Evolutionary conservation across 441 rosid genomes (phyloP), one percentile per base, ranked within the genome.

Genomic region (Euphorbia schlechtendalii): DNA sequence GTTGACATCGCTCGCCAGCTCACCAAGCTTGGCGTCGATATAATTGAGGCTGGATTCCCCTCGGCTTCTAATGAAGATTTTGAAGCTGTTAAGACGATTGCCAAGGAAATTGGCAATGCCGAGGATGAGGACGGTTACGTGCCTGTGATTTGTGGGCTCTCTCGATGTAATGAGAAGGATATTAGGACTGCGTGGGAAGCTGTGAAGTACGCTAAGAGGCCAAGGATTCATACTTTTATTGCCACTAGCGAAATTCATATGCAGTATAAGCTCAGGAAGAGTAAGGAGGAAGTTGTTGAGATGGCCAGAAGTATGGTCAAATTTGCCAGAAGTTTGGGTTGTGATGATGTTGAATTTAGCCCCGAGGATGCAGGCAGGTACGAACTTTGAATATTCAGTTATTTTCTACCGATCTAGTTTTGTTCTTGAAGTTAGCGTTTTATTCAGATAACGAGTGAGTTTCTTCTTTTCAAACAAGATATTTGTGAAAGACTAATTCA

Each of bases 291-390:
- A 67, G 96, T 90, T 12, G 49, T 88, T 54, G 90, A 90, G 62
- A 83, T 85, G 36, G 96, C 98, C 0, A 69, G 84, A 61, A 79
- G 67, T 54, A 86, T 86, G 92, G 96, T 90, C 56, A 63, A 49
- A 7, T 87, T 72, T 13, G 94, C 91, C 0, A 71, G 90, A 71
- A 86, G 94, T 70, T 81, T 92, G 77, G 94, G 97, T 0, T 92
- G 94, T 59, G 70, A 86, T 15, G 97, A 92, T 67, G 84, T 92
- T 9, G 92, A 92, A 72, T 90, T 92, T 69, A 88, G 97, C 76
- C 96, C 94, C 0, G 96, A 89, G 72, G 98, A 92, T 67, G 96
- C 96, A 8, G 94, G 92, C 75, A 85, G 98, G 98, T 93, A 77
- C 7, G 58, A 15, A 45, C 18, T 56, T 54, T 40, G 22, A 48